Base-by-base conservation (phyloP, 2,329 filamentous ascomycete species). In the Beauveria scarabaeidicola region DNA sequence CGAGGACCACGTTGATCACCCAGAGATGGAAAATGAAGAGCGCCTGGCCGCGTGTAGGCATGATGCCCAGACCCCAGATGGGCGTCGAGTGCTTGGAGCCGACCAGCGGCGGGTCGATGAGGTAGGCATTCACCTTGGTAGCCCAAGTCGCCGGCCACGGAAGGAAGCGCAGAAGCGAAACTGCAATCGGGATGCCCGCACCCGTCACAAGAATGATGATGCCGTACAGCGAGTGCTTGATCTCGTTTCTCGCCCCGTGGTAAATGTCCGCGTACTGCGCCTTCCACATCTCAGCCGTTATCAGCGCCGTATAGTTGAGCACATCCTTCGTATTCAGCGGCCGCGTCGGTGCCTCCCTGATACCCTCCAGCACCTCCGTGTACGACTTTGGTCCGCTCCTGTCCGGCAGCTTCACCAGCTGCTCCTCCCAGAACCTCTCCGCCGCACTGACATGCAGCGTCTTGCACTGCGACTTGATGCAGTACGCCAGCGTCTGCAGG, bases 11-110 rank as follows among this genome's bases (percentile, higher is more conserved):
- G 61, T 78, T 78, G 21, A 77, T 64, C 17, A 66, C 62, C 19
- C 75, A 61, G 19, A 78, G 67, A 51, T 74, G 66, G 11, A 69
- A 47, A 38, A 81, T 75, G 64, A 76, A 80, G 13, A 80, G 55
- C 8, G 68, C 65, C 47, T 80, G 78, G 17, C 67, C 68, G 5
- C 64, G 58, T 3, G 64, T 70, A 4, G 68, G 68, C 32, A 66
- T 60, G 38, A 66, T 58, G 11, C 59, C 63, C 19, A 63, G 50
- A 15, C 66, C 64, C 46, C 58, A 61, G 15, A 67, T 51, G 19
- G 64, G 63, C 17, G 59, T 60, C 9, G 61, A 58, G 55, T 69
- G 65, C 4, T 58, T 57, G 1, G 59, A 59, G 10, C 66, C 66
- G 48, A 64, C 57, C 19, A 66, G 56, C 1, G 66, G 65, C 5